A percentile compares a stretch with the other conserved stretches of the same genome.
These are phyloP conservation scores for Pisolithus orientalis DNA, from an alignment of 768 basidiomycete species.

Conservation along the genomic window DNA sequence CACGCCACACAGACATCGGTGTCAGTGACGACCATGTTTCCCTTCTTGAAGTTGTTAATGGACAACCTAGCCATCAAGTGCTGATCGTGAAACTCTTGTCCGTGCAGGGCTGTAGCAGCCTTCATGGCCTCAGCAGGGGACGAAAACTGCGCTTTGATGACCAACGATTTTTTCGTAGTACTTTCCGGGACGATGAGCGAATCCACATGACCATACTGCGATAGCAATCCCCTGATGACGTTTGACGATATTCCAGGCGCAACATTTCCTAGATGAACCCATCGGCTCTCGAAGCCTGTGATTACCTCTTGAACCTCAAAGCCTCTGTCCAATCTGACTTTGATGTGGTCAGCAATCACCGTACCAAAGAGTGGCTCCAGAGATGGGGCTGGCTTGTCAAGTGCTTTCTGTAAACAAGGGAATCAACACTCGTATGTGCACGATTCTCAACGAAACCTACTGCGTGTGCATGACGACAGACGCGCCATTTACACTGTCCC, in stretches of 20 bases:
- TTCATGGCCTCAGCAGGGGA: slow-evolving; percentile 42
- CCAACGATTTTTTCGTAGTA: slow-evolving; percentile 17
- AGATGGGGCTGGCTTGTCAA: background rate
- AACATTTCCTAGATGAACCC: slow-evolving; percentile 50
- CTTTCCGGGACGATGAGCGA: slow-evolving; percentile 30
- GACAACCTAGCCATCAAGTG: slow-evolving; percentile 42
- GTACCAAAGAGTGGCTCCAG: slow-evolving; percentile 19
- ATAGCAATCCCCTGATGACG: slow-evolving; percentile 34
- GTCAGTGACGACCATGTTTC: slow-evolving; percentile 41
- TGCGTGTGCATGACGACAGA: too few species aligned
- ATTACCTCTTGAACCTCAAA: slow-evolving; percentile 50
- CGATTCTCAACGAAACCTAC: too few species aligned
- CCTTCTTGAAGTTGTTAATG: slow-evolving; percentile 30
- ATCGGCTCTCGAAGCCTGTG: slow-evolving; percentile 67
- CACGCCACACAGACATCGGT: slow-evolving; percentile 53
- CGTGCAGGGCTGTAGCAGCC: slow-evolving; percentile 50
- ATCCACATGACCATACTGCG: slow-evolving; percentile 41
- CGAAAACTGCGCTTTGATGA: slow-evolving; percentile 42
- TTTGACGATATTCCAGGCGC: slow-evolving; percentile 28
- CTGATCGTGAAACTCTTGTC: slow-evolving; percentile 30
- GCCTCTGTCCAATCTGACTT: slow-evolving; percentile 52
- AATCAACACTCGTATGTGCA: too few species aligned
- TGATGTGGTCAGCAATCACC: slow-evolving; percentile 48
- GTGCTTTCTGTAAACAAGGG: background rate
- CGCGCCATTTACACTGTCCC: too few species aligned